Evolutionary conservation across 768 basidiomycete genomes (phyloP), one percentile per base, ranked within the genome.

Genomic region (Collybiopsis luxurians): DNA sequence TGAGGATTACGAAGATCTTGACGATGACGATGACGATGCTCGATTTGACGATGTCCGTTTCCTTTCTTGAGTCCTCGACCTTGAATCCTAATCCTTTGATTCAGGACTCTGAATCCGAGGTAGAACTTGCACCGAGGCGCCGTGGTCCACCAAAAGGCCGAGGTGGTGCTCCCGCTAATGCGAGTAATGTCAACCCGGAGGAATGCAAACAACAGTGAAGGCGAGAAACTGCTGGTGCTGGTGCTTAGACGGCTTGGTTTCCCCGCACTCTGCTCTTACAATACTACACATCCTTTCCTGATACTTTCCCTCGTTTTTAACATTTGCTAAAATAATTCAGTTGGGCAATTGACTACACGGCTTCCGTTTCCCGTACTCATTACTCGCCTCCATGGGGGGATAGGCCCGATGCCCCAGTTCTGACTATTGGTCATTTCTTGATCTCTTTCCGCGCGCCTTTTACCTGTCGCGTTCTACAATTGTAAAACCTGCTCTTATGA

Each of bases 131-230:
- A 15, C 75, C 78, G 51, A 79, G 81, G 63, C 79, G 83, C 56
- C 82, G 84, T 55, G 81, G 71, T 23, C 79, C 80, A 60, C 77
- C 83, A 62, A 87, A 84, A 71, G 79, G 80, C 49, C 79, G 82
- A 56, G 76, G 73, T 39, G 78, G 73, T 19, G 71, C 73, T 7
- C 61, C 66, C 30, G 73, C 69, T 7, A 79, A 71, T 45, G 71
- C 69, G n/a, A 65, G 70, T 34, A 81, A 81, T 62, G 79, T 79
- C 55, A 86, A 90, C 68, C 84, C 90, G 1, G 87, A 92, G 67
- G 93, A 95, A 70, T 95, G 93, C 81, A 92, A 93, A 78, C 89
- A 94, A 70, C 92, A 95, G 86, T 95, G 42, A 49, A 23, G 17
- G 10, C 13, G 7, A 13, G 30, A 17, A 12, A 9, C 9, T 17